Evolutionary conservation across 2,329 filamentous ascomycete genomes (phyloP), one percentile per base, ranked within the genome.

Genomic region (Aspergillus fructus): DNA sequence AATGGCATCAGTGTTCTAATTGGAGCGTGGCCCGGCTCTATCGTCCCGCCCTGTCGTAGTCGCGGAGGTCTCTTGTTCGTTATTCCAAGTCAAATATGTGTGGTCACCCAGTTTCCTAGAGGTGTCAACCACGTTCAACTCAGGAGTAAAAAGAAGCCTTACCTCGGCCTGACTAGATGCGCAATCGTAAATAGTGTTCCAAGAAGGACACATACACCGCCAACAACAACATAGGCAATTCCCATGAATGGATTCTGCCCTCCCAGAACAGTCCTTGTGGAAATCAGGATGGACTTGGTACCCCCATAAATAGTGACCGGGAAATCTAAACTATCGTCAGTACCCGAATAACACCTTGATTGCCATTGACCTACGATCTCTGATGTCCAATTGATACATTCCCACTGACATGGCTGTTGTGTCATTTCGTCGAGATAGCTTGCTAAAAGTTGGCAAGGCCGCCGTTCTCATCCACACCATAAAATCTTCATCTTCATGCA

Each of bases 401-500:
- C 93, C 94, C 15, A 78, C 70, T 34, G 71, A 68, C 89, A 99
- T 89, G 0, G 78, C 72, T 2, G 82, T 78, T 0, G 80, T 80
- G 71, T 96, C 89, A 70, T 97, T 97, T 59, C 92, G 85, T 74
- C 89, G 85, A 46, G 91, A 91, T 47, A 99, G 81, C 79, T 99
- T 99, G 83, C 90, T 96, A 73, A 99, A 99, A 5, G 89, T 89
- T 1, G 94, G 94, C 67, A 97, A 78, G 57, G 93, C 94, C 23
- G 94, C 94, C 2, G 96, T 96, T 66, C 94, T 87, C 94, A 99
- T 99, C 94, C 94, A 99, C 21, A 97, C 93, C 77, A 97, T 93
- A 74, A 99, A 96, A 43, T 87, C 86, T 73, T 96, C 89, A 77
- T 91, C 88, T 0, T 85, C 77, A 61, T 88, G 82, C 17, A 97